Base-by-base conservation (phyloP, 2,329 filamentous ascomycete species). In the Epichloe amarillans region DNA sequence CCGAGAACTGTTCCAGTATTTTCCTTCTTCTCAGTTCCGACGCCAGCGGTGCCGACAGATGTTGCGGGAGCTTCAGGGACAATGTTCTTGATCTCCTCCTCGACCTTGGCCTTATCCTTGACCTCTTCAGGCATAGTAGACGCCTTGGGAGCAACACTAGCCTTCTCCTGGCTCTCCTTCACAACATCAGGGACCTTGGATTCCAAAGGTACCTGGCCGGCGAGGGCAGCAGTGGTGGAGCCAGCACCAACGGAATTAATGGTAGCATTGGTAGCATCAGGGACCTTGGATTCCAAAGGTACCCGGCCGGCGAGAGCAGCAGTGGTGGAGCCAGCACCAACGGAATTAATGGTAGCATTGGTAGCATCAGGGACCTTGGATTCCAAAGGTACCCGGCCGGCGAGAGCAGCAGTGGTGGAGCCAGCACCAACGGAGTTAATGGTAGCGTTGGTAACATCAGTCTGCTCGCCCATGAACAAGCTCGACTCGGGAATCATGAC, bases 401-500 rank as follows among this genome's bases (percentile, higher is more conserved):
- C 85, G 56, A 90, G 72, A 10, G 71, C 76, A 53, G 82, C 80
- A 26, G 87, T 91, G 40, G 86, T 85, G 3, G 83, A 66, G 64
- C 70, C 58, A 68, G 80, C 58, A 58, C 69, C 59, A 58, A 71
- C 72, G n/a, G 73, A 76, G 59, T 72, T 76, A 57, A 82, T 48
- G n/a, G 40, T 47, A 3, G 35, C 3, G 21, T 52, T 75, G 49
- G 69, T 68, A 46, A 69, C 71, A 50, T 71, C 69, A 30, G 61
- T 60, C 49, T 63, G 64, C 49, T 64, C 62, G 36, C 62, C 59
- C 49, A 89, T 83, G 12, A 86, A 85, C 55, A 93, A 74, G 66
- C 84, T 87, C 7, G 87, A 91, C 69, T 94, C 88, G 17, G 88
- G 88, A 56, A 93, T 89, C 64, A 86, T 72, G 66, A 75, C 82